Percentiles rank a stretch among this genome's conserved stretches.
Evolutionary conservation across 371 early-diverging fungal species (phyloP).

Genomic region (Catenaria anguillulae): DNA sequence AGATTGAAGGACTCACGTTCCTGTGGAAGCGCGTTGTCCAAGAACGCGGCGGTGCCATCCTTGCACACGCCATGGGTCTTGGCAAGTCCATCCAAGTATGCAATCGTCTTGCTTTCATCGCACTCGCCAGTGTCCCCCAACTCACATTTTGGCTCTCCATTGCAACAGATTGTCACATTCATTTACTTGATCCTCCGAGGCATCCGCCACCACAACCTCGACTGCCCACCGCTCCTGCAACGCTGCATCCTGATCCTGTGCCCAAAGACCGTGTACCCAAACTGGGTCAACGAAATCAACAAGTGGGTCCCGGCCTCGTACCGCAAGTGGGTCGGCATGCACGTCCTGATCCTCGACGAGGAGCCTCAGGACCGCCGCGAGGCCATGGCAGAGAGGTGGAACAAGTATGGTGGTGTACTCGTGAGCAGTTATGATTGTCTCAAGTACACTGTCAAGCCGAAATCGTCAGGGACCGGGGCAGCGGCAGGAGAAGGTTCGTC

Average conservation of each 20-base stretch:
- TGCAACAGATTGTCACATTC: conserved; percentile 26
- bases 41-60: conserved; percentile 24
- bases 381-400: conserved; percentile 9
- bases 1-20: conserved; percentile 22
- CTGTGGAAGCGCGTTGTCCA: conserved; percentile 20
- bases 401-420: conserved; percentile 10
- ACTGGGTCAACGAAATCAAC: conserved; percentile 20
- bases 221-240: too few relatives aligned
- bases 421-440: conserved; percentile 8
- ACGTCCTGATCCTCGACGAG: background rate
- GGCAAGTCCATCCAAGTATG: too few relatives aligned
- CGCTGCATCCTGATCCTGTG: conserved; percentile 19
- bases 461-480: background rate
- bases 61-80: conserved; percentile 40
- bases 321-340: background rate
- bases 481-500: background rate
- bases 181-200: conserved; percentile 13
- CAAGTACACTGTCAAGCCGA: background rate
- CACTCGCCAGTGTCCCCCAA: too few relatives aligned
- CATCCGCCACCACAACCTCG: too few relatives aligned
- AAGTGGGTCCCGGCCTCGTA: conserved; percentile 11
- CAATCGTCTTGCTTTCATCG: too few relatives aligned
- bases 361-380: background rate
- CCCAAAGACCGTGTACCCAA: conserved; percentile 21
- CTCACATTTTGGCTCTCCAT: too few relatives aligned